Evolutionary conservation across 352 stramenopile genomes (phyloP), one percentile per base, ranked within the genome.

Genomic region (Phytophthora pinifolia): DNA sequence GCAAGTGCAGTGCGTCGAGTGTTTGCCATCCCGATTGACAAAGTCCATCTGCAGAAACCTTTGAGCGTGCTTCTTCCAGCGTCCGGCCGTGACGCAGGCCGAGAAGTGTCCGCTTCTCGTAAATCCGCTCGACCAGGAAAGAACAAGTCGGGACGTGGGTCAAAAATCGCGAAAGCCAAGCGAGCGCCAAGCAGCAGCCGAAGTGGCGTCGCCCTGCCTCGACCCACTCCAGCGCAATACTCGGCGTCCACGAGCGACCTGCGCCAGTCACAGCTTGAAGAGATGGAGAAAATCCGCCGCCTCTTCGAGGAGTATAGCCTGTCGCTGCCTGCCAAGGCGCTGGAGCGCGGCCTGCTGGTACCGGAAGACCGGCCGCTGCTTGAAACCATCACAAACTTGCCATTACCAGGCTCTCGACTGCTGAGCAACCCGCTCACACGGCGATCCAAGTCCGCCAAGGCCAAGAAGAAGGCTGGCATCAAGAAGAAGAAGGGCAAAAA

Each of bases 251-350:
- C 69, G n/a, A 91, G 81, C 27, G 76, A 84, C 7, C 57, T 89
- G 43, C 74, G 81, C 12, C 55, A 63, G 1, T 60, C 76, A 22
- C 77, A 91, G 41, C 50, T 86, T 29, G 47, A 76, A 17, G 81
- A 91, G 33, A 27, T 91, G 20, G 76, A 88, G 31, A 79, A 84
- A 9, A 89, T 91, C 48, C 78, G 76, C 2, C 45, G 61, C 0
- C 56, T 87, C 2, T 91, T 91, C 29, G 62, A 85, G 43, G 61
- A 66, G 20, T 73, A 84, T 54, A 62, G 81, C 13, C 56, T 91
- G 33, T 41, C 52, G 4, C 73, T 87, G 22, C 63, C 70, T 0
- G n/a, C 45, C 2, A 44, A 62, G 5, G 55, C 61, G 0, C 65
- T 91, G 43, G 76, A 89, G 46, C 66, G 76, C 13, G 78, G 74